Evolutionary conservation across 306 rosid genomes (phyloP).

Genomic region (Nissolia schottii): DNA sequence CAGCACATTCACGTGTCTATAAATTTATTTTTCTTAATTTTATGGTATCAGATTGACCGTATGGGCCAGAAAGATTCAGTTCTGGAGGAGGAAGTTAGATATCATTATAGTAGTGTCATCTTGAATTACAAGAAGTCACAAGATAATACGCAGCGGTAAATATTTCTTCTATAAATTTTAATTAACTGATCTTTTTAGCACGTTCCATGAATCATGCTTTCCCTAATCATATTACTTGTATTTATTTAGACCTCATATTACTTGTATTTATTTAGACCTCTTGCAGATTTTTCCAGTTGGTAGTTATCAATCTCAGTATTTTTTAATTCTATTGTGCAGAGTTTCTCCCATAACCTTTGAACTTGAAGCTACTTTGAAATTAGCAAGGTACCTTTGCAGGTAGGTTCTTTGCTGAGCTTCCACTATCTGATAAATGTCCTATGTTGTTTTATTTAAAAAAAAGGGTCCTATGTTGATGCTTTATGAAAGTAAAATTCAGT

Average conservation of each 20-base stretch:
- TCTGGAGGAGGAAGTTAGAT: conserved; percentile 84
- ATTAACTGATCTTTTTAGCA: not conserved
- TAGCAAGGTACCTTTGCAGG: conserved; percentile 98
- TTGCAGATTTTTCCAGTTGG: conserved; percentile 8
- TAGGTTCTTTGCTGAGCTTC: conserved; percentile 26
- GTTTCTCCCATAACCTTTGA: conserved; percentile 97
- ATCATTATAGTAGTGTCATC: conserved; percentile 70
- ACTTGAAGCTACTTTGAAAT: conserved; percentile 94
- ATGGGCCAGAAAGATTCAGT: conserved; percentile 71
- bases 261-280: conserved; percentile 1
- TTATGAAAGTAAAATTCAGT: not conserved
- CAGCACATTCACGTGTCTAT: not conserved
- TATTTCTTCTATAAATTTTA: conserved; percentile 12
- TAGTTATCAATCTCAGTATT: conserved; percentile 3
- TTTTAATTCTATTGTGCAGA: conserved; percentile 49
- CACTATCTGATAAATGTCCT: not conserved
- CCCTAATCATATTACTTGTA: not conserved
- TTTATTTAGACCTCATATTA: conserved; percentile 9
- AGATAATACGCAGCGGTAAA: conserved; percentile 86
- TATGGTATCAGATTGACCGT: conserved; percentile 59
- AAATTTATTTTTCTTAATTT: conserved; percentile 16
- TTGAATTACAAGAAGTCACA: conserved; percentile 86
- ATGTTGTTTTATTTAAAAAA: not conserved
- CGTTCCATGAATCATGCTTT: not conserved
- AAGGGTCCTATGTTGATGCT: not conserved